Conservation (phyloP, 73 alveolate species). For the Paramecium sexaurelia region DNA sequence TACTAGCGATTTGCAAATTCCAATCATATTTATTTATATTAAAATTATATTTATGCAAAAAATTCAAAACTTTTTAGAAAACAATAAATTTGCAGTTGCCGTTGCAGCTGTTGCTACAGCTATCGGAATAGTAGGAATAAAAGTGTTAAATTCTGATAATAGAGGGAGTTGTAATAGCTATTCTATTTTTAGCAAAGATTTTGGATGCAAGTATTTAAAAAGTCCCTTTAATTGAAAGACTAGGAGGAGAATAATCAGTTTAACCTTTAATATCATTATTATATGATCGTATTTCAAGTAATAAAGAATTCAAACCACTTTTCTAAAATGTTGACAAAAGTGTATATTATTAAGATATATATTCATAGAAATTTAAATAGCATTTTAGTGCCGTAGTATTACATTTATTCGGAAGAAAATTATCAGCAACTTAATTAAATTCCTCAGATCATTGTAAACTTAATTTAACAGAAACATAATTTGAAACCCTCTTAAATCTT, state of each 20-base stretch:
- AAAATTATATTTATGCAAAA: slow-evolving; percentile 9
- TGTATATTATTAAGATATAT: background rate
- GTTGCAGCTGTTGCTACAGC: slow-evolving; percentile 27
- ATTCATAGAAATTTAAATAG: background rate
- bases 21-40: slow-evolving; percentile 4
- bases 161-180: background rate
- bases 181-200: background rate
- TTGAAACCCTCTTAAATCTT: background rate
- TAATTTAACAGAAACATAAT: background rate
- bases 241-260: background rate
- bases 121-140: background rate
- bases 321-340: background rate
- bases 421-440: background rate
- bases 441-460: background rate
- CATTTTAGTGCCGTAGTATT: background rate
- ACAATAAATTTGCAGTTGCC: background rate
- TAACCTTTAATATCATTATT: background rate
- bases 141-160: background rate
- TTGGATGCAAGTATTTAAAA: slow-evolving; percentile 19
- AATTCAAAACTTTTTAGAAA: slow-evolving; percentile 9
- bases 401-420: background rate
- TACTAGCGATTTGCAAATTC: background rate
- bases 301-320: background rate
- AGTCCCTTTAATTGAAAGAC: background rate
- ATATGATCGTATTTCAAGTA: background rate